Evolutionary conservation across 2,329 filamentous ascomycete species (phyloP).

Genomic region (Nigrospora sphaerica): DNA sequence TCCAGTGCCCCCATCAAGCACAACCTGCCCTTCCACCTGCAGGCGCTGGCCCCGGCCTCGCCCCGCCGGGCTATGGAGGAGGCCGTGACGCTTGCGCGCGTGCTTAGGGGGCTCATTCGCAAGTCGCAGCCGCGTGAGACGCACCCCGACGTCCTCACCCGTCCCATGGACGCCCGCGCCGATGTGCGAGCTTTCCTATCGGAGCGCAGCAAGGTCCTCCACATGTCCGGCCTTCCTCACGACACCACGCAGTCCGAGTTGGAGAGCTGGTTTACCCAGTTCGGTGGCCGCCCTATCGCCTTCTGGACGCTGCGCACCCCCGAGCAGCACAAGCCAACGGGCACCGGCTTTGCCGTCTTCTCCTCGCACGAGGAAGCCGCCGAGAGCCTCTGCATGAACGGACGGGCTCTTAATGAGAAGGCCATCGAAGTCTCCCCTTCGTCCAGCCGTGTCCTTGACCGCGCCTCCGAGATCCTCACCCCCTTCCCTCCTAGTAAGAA

Average conservation of each 20-base stretch:
- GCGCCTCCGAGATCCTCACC: slow-evolving; percentile 90
- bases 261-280: slow-evolving; percentile 99
- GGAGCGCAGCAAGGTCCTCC: slow-evolving; percentile 94
- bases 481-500: slow-evolving; percentile 99
- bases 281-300: slow-evolving; percentile 92
- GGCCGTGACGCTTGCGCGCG: slow-evolving; percentile 86
- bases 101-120: slow-evolving; percentile 84
- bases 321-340: slow-evolving; percentile 99
- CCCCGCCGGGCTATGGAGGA: slow-evolving; percentile 97
- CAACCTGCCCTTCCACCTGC: slow-evolving; percentile 94
- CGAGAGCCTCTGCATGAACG: slow-evolving; percentile 98
- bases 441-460: slow-evolving; percentile 91
- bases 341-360: slow-evolving; percentile 95
- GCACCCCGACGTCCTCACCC: slow-evolving; percentile 87
- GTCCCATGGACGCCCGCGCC: slow-evolving; percentile 93
- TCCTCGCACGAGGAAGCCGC: slow-evolving; percentile 99
- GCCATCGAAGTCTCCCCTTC: slow-evolving; percentile 98
- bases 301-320: slow-evolving; percentile 98
- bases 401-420: slow-evolving; percentile 94
- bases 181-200: slow-evolving; percentile 94
- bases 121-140: slow-evolving; percentile 94
- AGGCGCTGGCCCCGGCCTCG: slow-evolving; percentile 90
- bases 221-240: slow-evolving; percentile 95
- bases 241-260: slow-evolving; percentile 98
- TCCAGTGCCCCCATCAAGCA: slow-evolving; percentile 98